phyloP scores from a whole-genome alignment of 2,329 filamentous ascomycete species.

The Herpomyces periplanetae region DNA sequence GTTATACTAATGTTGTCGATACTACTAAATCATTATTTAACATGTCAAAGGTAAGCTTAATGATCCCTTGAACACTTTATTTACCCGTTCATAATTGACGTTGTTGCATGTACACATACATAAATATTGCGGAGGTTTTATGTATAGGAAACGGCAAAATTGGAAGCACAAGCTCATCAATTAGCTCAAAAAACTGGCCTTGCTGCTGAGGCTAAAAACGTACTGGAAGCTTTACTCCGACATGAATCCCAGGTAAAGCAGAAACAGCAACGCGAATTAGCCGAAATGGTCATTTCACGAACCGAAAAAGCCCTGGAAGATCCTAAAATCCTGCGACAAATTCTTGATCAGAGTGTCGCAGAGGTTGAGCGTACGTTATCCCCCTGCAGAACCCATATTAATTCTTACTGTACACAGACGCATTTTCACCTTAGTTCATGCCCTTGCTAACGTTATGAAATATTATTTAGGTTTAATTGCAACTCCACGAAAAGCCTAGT shows the following conservation, averaged over 20 bases:
- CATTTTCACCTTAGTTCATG: no score
- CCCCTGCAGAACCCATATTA: no score
- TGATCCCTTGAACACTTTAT: conserved; percentile 1
- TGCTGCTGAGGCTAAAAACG: conserved; percentile 61
- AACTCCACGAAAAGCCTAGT: no score
- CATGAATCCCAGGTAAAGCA: conserved; percentile 97
- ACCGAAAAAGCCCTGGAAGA: conserved; percentile 95
- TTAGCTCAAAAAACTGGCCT: conserved; percentile 83
- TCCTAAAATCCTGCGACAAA: conserved; percentile 86
- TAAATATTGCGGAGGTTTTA: no score
- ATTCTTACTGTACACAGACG: no score
- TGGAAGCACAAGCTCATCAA: conserved; percentile 85
- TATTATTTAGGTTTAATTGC: no score
- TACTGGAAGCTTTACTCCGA: conserved; percentile 91
- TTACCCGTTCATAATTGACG: no score
- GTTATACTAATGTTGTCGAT: conserved; percentile 73
- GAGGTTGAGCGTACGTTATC: conserved; percentile 86
- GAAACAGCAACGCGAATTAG: conserved; percentile 85
- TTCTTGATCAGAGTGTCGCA: conserved; percentile 73
- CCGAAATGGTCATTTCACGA: conserved; percentile 71
- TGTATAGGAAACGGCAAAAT: conserved; percentile 62
- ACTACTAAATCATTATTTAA: conserved; percentile 89
- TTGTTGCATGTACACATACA: no score
- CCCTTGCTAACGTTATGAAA: no score
- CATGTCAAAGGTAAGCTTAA: conserved; percentile 48